Evolutionary conservation across 768 basidiomycete species (phyloP).

Genomic region (Mycena sanguinolenta): DNA sequence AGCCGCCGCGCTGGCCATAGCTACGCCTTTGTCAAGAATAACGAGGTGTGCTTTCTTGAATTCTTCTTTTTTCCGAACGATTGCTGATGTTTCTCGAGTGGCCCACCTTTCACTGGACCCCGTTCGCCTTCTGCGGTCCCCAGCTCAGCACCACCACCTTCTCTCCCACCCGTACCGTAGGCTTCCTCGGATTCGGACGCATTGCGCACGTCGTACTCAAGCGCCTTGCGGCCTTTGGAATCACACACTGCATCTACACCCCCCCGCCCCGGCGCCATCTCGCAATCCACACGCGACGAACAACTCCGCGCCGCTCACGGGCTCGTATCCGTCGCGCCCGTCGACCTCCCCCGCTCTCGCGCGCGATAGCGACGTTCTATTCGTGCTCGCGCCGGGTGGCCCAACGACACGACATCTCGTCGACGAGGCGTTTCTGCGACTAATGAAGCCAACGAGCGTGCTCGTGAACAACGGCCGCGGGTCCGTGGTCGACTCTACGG

Average conservation of each 20-base stretch:
- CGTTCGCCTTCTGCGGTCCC: conserved; percentile 87
- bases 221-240: conserved; percentile 86
- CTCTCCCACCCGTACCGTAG: conserved; percentile 75
- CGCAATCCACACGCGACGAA: conserved; percentile 54
- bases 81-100: conserved; percentile 64
- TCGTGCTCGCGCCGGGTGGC: conserved; percentile 87
- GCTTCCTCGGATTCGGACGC: conserved; percentile 95
- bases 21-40: conserved; percentile 73
- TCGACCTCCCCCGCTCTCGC: conserved; percentile 80
- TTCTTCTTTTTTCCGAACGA: not conserved
- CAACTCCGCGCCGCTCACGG: conserved; percentile 44
- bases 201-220: conserved; percentile 89
- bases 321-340: conserved; percentile 63
- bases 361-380: conserved; percentile 82
- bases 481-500: conserved; percentile 91
- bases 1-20: conserved; percentile 80
- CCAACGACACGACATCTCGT: conserved; percentile 80
- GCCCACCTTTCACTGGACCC: conserved; percentile 84
- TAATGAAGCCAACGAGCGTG: conserved; percentile 88
- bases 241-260: conserved; percentile 79
- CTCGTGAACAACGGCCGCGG: conserved; percentile 91
- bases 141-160: conserved; percentile 74
- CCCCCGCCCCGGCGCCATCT: conserved; percentile 57
- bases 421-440: conserved; percentile 74
- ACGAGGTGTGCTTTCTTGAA: conserved; percentile 64